Conservation (phyloP, 352 stramenopile species). For the Phytophthora fragariaefolia region DNA sequence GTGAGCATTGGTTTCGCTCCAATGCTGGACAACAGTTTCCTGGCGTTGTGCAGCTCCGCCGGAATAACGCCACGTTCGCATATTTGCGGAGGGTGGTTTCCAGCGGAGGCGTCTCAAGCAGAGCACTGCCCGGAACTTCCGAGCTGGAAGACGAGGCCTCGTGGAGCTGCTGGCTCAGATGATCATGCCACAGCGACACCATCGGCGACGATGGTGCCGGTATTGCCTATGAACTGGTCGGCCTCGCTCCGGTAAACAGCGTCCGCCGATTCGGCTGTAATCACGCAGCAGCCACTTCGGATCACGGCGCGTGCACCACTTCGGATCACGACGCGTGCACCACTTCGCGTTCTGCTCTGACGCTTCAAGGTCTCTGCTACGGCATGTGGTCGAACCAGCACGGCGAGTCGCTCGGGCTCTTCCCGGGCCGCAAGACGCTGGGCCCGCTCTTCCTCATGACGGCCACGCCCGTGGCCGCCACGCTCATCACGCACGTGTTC, state of each 20-base stretch:
- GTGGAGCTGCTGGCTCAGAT: no score
- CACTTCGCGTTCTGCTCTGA: slow-evolving; percentile 31
- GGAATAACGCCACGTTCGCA: not conserved
- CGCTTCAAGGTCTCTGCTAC: slow-evolving; percentile 19
- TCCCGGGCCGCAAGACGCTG: slow-evolving; percentile 83
- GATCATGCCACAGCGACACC: no score
- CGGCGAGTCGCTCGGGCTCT: slow-evolving; percentile 67
- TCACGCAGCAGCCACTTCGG: slow-evolving; percentile 9
- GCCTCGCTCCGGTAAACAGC: slow-evolving; percentile 33
- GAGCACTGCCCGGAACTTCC: no score
- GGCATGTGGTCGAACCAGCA: slow-evolving; percentile 79
- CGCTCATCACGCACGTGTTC: slow-evolving; percentile 88
- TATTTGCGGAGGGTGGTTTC: not conserved
- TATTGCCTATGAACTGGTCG: no score
- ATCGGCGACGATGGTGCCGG: no score
- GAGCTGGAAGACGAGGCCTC: no score
- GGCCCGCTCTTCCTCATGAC: slow-evolving; percentile 91
- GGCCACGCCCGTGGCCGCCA: slow-evolving; percentile 79
- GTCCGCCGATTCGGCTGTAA: slow-evolving; percentile 28
- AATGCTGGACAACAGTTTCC: not conserved
- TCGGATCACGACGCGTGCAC: slow-evolving; percentile 8
- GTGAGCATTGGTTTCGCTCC: not conserved
- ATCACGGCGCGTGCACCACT: slow-evolving; percentile 8
- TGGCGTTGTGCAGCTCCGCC: not conserved
- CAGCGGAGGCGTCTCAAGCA: no score